These are phyloP conservation scores for Pseudevernia furfuracea DNA, from an alignment of 495 filamentous ascomycete genomes.

Conservation along the genomic window DNA sequence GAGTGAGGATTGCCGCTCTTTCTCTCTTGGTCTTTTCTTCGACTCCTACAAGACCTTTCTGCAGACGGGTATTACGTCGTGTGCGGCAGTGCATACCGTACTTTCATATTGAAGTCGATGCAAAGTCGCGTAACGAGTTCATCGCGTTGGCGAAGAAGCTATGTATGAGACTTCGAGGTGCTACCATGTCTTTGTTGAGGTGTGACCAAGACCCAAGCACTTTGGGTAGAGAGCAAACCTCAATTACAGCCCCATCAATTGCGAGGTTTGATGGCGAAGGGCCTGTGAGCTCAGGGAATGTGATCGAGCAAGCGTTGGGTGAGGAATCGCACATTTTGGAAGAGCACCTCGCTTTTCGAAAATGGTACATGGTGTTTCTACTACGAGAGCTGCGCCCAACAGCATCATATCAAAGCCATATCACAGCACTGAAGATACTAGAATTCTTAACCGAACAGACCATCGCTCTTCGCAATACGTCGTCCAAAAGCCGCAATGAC, in stretches of 20 bases:
- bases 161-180: slow-evolving; percentile 40
- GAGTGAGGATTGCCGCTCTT: slow-evolving; percentile 64
- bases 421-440: slow-evolving; percentile 65
- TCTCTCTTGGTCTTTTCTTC: slow-evolving; percentile 65
- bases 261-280: background rate
- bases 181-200: slow-evolving; percentile 7
- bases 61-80: slow-evolving; percentile 28
- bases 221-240: background rate
- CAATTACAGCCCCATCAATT: background rate
- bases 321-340: background rate
- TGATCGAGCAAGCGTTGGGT: slow-evolving; percentile 1
- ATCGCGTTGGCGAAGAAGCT: slow-evolving; percentile 59
- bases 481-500: background rate
- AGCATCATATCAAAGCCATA: slow-evolving; percentile 78
- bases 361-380: slow-evolving; percentile 66
- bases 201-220: background rate
- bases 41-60: slow-evolving; percentile 60
- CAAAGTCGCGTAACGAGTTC: slow-evolving; percentile 71
- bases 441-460: slow-evolving; percentile 51
- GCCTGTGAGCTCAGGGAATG: background rate
- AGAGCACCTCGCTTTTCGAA: slow-evolving; percentile 52
- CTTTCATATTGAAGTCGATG: slow-evolving; percentile 75
- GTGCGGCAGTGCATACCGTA: slow-evolving; percentile 51
- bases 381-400: slow-evolving; percentile 61
- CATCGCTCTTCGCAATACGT: background rate